Percentiles rank a stretch among this genome's conserved stretches.
Evolutionary conservation across 495 filamentous ascomycete genomes (phyloP).

Genomic region (Penicillium roqueforti): DNA sequence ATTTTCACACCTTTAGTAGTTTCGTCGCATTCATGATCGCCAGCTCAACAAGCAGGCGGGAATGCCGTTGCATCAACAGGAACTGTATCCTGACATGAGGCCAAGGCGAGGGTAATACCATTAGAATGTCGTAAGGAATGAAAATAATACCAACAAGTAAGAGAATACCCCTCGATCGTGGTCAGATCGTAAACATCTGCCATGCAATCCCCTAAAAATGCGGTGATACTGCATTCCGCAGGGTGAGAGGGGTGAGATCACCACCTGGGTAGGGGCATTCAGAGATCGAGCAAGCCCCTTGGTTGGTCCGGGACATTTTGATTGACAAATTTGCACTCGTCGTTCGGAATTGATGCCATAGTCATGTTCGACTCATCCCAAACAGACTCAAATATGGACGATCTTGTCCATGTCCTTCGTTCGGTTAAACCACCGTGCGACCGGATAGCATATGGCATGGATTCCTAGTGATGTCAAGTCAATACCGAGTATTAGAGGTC

Average conservation of each 20-base stretch:
- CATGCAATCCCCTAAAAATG: conserved; percentile 1
- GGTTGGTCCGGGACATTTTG: neutral
- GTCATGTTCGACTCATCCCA: neutral
- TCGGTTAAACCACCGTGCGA: neutral
- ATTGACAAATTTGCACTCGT: neutral
- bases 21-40: conserved; percentile 20
- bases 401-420: neutral
- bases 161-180: neutral
- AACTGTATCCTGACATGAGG: neutral
- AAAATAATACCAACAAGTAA: conserved; percentile 1
- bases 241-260: conserved; percentile 12
- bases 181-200: conserved; percentile 15
- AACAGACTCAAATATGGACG: conserved; percentile 14
- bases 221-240: conserved; percentile 21
- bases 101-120: neutral
- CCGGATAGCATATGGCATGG: neutral
- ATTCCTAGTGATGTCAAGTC: conserved; percentile 19
- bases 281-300: conserved; percentile 8
- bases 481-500: too few species aligned
- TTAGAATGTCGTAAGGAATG: conserved; percentile 30
- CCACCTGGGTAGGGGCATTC: conserved; percentile 15
- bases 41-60: conserved; percentile 6
- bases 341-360: conserved; percentile 8
- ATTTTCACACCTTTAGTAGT: conserved; percentile 27
- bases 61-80: conserved; percentile 16